These are phyloP conservation scores for Cephalotrichum gorgonifer DNA, from an alignment of 2,329 filamentous ascomycete genomes.

Conservation along the genomic window DNA sequence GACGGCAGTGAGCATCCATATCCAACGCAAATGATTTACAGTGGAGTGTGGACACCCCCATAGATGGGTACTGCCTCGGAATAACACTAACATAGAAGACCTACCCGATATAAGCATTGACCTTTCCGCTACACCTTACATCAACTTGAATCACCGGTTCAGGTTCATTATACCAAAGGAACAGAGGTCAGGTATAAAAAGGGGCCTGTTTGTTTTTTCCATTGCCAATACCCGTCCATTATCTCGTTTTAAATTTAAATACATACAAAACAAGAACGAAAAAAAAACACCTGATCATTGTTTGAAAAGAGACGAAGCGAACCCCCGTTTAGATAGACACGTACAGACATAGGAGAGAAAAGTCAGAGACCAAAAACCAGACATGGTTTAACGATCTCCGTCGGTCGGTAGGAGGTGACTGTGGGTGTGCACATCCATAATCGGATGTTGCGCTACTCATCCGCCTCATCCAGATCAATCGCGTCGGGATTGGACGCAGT, in stretches of 20 bases:
- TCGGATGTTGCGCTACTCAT: background rate
- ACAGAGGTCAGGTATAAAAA: no score
- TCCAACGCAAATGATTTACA: background rate
- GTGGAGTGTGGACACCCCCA: no score
- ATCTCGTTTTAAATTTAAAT: background rate
- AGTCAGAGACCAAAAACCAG: background rate
- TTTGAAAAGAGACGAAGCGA: background rate
- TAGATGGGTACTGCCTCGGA: no score
- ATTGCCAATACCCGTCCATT: background rate
- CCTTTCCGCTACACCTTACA: no score
- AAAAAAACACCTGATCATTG: conserved; percentile 2
- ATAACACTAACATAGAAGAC: no score
- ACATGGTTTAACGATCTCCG: background rate
- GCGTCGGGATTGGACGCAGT: conserved; percentile 70
- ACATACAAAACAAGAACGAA: conserved; percentile 8
- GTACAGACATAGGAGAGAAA: background rate
- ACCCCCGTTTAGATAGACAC: background rate
- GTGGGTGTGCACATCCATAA: no score
- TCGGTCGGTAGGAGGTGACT: no score
- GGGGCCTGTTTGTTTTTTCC: background rate
- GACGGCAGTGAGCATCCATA: no score
- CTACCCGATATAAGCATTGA: no score
- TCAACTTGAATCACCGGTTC: no score
- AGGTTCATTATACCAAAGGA: no score
- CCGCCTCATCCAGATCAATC: conserved; percentile 60